These are phyloP conservation scores for Metschnikowia drakensbergensis DNA, from an alignment of 805 yeast species.

Conservation along the genomic window DNA sequence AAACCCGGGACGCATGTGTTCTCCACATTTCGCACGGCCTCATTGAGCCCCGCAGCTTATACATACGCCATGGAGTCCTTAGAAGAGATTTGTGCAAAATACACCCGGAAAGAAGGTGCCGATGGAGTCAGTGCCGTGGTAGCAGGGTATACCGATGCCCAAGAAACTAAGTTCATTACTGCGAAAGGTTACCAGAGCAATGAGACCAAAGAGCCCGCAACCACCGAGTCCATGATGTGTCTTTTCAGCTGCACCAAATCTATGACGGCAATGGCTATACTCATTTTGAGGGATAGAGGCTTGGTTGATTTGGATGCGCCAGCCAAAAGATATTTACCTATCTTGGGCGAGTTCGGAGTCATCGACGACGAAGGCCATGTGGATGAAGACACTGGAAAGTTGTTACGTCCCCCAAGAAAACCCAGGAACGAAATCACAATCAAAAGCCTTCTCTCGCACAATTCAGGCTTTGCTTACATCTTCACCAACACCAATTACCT, in stretches of 20 bases:
- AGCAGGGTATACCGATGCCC: constrained; percentile 16
- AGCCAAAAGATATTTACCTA: constrained; percentile 31
- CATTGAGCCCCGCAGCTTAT: background rate
- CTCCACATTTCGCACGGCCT: constrained; percentile 3
- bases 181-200: constrained; percentile 14
- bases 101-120: constrained; percentile 1
- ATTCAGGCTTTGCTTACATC: constrained; percentile 32
- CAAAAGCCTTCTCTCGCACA: constrained; percentile 17
- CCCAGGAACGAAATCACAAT: constrained; percentile 15
- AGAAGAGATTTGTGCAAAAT: constrained; percentile 8
- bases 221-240: constrained; percentile 10
- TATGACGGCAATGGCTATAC: constrained; percentile 31
- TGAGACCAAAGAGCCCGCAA: constrained; percentile 10
- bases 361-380: constrained; percentile 13
- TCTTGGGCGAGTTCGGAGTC: constrained; percentile 20
- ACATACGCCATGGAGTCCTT: constrained; percentile 1
- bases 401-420: constrained; percentile 6
- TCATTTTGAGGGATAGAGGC: constrained; percentile 32
- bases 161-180: constrained; percentile 7
- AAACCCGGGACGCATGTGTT: background rate
- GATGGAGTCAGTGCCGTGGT: constrained; percentile 10
- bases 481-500: constrained; percentile 30
- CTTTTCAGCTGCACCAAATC: constrained; percentile 18
- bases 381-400: constrained; percentile 14
- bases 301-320: constrained; percentile 32